Evolutionary conservation across 768 basidiomycete genomes (phyloP), one percentile per base, ranked within the genome.

Genomic region (Lyophyllum decastes): DNA sequence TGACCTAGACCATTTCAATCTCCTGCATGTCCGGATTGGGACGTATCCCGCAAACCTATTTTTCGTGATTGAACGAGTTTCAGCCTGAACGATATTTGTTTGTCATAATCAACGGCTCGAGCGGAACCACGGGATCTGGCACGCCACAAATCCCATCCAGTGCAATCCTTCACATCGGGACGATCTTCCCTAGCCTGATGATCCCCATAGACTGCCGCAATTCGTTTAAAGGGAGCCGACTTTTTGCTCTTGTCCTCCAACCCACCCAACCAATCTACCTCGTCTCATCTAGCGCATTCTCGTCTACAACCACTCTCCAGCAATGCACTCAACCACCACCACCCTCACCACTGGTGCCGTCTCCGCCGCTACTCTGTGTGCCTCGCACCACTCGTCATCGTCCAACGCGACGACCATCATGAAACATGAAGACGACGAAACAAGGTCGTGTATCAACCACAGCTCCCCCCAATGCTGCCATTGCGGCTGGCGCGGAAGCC

Each of bases 391-490:
- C 26, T 61, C 63, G 26, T 61, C 64, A 44, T 66, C 70, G 43
- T 55, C 69, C 11, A 38, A 64, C 55, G 62, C 64, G 49, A 40
- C 57, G n/a, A 55, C 35, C 41, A 30, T 49, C 19, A 46, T 54
- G 35, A 35, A 58, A n/a, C 57, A 38, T 10, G 49, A 66, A 12
- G 57, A 58, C 51, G 64, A 66, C 38, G 70, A 69, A 61, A 60
- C 71, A 58, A 53, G 62, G 59, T 60, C 72, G 49, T 67, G 73
- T 34, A 68, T 77, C 52, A 74, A 83, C 75, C 75, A 78, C 64
- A 84, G 80, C 75, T 77, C 83, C n/a, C 87, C 89, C 58, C 87
- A 89, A 70, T 90, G 89, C 75, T 89, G 87, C 78, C 87, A 89
- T 69, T 90, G 89, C 61, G 87, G 87, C 63, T 87, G 78, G 78